Evolutionary conservation across 768 basidiomycete genomes (phyloP), one percentile per base, ranked within the genome.

Genomic region (Suillus hirtellus): DNA sequence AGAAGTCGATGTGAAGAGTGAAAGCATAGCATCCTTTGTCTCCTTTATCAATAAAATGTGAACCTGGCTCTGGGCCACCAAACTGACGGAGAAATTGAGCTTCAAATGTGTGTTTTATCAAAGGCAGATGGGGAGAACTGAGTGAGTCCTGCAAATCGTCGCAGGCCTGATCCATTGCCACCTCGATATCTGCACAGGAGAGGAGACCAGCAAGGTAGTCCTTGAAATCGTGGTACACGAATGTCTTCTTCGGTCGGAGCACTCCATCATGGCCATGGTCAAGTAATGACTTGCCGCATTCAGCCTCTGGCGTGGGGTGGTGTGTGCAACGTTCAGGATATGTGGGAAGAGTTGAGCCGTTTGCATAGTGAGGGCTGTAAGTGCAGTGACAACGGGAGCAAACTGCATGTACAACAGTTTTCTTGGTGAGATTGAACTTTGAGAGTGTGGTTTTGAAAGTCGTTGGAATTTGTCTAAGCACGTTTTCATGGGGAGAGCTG

Each of bases 1-100:
- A 44, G 73, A 19, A 72, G 47, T 24, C 65, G 44, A 4, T 65
- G 56, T 8, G 40, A 35, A 3, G 68, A 71, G 44, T 2, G 27
- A 27, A 27, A 27, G 27, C 27, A 27, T 27, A 27, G 27, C 27
- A 2, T 27, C 27, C 27, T 27, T 27, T 2, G 2, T 27, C 27
- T 27, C 27, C 27, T 27, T 2, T 27, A 2, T 27, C 27, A 27
- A 27, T 27, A 27, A 27, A 27, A 27, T 2, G 27, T 27, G 27
- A 27, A 0, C 27, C 27, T 27, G 27, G 27, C 27, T 27, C 27
- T 27, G 27, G 27, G 27, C 27, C 27, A 27, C 27, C 2, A 27
- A 27, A 27, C 27, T 27, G 27, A 27, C 27, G 2, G 27, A 27
- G 27, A 27, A 2, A 27, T 27, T 27, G 27, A 27, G 27, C 27